phyloP scores from a whole-genome alignment of 441 rosid species.

The Populus hybrid region DNA sequence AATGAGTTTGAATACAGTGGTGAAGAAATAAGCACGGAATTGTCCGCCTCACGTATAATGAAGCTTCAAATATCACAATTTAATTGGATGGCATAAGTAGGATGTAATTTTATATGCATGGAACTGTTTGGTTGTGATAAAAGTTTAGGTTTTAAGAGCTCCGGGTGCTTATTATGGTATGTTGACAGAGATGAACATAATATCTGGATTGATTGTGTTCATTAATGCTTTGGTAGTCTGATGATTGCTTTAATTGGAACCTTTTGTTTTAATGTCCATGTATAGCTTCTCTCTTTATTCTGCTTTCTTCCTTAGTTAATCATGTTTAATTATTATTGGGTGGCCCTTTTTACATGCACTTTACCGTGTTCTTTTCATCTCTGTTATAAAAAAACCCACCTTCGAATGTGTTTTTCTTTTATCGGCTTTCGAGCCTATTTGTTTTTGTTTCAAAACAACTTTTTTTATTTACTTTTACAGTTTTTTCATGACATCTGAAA shows the following conservation, averaged over 20 bases:
- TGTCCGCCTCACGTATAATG: neutral
- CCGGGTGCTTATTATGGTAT: neutral
- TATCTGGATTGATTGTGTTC: neutral
- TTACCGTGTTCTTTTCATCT: neutral
- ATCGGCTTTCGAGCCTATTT: neutral
- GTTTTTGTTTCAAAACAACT: neutral
- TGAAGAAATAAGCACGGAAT: neutral
- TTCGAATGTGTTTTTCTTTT: neutral
- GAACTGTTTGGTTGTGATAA: conserved; percentile 3
- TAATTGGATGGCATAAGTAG: neutral
- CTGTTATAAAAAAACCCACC: neutral
- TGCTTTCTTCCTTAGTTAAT: neutral
- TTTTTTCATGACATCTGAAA: neutral
- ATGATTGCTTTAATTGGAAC: neutral
- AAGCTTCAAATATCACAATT: neutral
- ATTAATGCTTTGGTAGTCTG: neutral
- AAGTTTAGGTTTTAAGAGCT: neutral
- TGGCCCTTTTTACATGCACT: neutral
- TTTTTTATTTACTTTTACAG: neutral
- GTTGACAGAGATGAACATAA: neutral
- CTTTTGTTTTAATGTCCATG: neutral
- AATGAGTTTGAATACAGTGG: neutral
- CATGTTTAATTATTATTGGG: neutral
- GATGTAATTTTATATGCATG: neutral
- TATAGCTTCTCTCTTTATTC: neutral